Evolutionary conservation across 352 stramenopile species (phyloP).

Genomic region (Globisporangium polare): DNA sequence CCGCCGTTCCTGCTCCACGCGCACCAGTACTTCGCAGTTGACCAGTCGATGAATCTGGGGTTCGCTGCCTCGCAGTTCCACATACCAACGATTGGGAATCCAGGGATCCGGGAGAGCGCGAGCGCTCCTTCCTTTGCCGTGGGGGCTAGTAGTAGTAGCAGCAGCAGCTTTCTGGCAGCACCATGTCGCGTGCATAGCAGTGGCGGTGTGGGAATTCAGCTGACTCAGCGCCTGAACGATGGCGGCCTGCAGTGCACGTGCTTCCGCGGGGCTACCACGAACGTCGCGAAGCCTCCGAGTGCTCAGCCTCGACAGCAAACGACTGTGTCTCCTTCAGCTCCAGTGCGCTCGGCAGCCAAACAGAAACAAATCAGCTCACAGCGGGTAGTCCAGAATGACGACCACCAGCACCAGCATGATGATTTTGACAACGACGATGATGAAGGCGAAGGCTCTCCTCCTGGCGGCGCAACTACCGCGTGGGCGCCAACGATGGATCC

Average conservation of each 20-base stretch:
- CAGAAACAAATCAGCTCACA: not conserved
- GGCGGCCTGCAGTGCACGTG: constrained; percentile 26
- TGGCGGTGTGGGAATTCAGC: constrained; percentile 1
- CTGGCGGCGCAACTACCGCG: not conserved
- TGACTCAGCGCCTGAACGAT: not conserved
- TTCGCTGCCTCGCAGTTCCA: not conserved
- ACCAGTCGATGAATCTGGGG: constrained; percentile 1
- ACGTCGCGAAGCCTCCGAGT: constrained; percentile 9
- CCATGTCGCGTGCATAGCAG: constrained; percentile 10
- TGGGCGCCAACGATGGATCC: constrained; percentile 7
- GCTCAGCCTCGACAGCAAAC: not conserved
- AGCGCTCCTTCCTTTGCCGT: not conserved
- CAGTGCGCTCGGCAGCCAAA: not conserved
- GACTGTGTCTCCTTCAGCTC: not conserved
- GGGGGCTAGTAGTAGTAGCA: not conserved
- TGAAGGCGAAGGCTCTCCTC: constrained; percentile 13
- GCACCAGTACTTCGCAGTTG: constrained; percentile 15
- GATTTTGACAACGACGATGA: constrained; percentile 12
- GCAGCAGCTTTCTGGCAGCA: not conserved
- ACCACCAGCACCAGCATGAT: not conserved
- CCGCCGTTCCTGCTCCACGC: constrained; percentile 9
- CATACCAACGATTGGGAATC: not conserved
- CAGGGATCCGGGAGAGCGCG: not conserved
- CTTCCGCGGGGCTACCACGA: constrained; percentile 23
- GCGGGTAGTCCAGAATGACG: not conserved